These are phyloP conservation scores for Hymenotorrendiella dingleyae DNA, from an alignment of 2,329 filamentous ascomycete genomes.

Conservation along the genomic window DNA sequence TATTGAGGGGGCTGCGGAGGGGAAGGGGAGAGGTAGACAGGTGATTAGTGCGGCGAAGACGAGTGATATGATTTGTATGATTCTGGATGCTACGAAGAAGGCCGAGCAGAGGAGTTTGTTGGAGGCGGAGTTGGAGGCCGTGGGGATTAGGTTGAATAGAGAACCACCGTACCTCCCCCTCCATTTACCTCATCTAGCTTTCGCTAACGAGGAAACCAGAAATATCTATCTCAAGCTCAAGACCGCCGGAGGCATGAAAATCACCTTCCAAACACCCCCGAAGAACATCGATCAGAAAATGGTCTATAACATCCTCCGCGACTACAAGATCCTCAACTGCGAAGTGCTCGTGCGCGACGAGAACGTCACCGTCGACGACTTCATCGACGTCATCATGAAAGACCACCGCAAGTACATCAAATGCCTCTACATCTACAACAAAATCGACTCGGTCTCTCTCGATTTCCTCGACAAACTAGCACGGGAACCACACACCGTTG, in stretches of 20 bases:
- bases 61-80: conserved; percentile 94
- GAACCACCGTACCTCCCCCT: conserved; percentile 62
- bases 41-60: conserved; percentile 98
- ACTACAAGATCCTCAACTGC: conserved; percentile 98
- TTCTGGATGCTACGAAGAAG: conserved; percentile 92
- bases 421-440: conserved; percentile 98
- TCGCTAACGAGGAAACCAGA: conserved; percentile 36
- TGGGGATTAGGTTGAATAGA: conserved; percentile 88
- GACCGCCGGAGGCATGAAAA: conserved; percentile 97
- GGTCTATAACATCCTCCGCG: conserved; percentile 92
- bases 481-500: conserved; percentile 85
- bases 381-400: conserved; percentile 99
- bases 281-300: conserved; percentile 96
- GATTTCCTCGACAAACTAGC: conserved; percentile 91
- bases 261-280: conserved; percentile 85
- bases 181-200: background rate
- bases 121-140: conserved; percentile 88
- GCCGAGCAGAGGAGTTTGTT: conserved; percentile 86
- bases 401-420: conserved; percentile 96
- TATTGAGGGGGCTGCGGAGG: conserved; percentile 93
- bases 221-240: conserved; percentile 98
- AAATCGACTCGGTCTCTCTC: conserved; percentile 91
- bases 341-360: conserved; percentile 95
- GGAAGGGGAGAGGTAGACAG: conserved; percentile 90
- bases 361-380: conserved; percentile 90